Conservation (phyloP, 2,329 filamentous ascomycete species). For the Talaromyces rugulosus region DNA sequence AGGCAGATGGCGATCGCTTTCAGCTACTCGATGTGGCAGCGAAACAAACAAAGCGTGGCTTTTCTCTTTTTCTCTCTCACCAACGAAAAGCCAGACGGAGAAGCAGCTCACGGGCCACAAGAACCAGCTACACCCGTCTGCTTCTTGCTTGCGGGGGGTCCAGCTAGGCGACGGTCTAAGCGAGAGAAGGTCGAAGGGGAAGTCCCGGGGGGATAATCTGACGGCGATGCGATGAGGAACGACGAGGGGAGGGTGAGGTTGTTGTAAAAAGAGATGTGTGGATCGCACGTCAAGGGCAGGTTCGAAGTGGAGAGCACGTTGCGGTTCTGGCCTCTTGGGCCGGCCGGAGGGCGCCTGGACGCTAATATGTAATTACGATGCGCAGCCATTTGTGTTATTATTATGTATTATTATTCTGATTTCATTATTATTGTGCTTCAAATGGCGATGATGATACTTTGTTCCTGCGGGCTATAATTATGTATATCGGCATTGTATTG, state of each 20-base stretch:
- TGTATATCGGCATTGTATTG: background rate
- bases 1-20: background rate
- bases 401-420: background rate
- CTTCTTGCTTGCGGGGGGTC: background rate
- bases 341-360: background rate
- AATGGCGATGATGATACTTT: background rate
- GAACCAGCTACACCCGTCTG: background rate
- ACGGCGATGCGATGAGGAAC: background rate
- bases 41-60: background rate
- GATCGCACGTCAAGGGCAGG: background rate
- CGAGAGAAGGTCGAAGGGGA: background rate
- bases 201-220: background rate
- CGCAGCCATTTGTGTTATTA: background rate
- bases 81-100: background rate
- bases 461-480: background rate
- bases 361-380: background rate
- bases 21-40: background rate
- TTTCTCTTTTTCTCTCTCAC: background rate
- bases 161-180: background rate
- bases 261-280: background rate
- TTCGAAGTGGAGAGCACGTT: background rate
- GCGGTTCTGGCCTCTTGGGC: background rate
- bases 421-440: background rate
- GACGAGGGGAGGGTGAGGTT: background rate
- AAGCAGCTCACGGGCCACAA: background rate